Percentiles rank a stretch among this genome's conserved stretches.
These are phyloP conservation scores for Pseudognaphalium luteoalbum DNA, from an alignment of 129 eudicot species.

Conservation along the genomic window DNA sequence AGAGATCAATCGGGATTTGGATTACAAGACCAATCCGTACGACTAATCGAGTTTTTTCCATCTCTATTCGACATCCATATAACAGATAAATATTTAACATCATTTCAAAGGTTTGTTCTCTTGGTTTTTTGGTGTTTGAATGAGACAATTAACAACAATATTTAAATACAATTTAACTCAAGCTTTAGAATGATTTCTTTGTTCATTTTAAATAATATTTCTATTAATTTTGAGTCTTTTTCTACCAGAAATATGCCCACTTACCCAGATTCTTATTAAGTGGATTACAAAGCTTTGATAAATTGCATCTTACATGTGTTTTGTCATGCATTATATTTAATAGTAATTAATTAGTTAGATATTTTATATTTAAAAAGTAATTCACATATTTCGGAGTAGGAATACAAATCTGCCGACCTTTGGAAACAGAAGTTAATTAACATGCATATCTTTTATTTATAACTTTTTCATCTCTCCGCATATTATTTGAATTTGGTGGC, in stretches of 20 bases:
- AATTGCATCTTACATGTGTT: background rate
- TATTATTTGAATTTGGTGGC: background rate
- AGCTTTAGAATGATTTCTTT: conserved; percentile 13
- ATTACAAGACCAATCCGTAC: no score
- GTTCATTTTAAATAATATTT: conserved; percentile 13
- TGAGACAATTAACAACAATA: background rate
- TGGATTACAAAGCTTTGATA: conserved; percentile 29
- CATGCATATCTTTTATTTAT: background rate
- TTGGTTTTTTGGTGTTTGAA: no score
- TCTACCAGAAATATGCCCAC: conserved; percentile 40
- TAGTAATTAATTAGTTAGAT: background rate
- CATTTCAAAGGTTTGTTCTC: no score
- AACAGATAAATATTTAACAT: no score
- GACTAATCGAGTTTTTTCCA: no score
- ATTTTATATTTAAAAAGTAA: background rate
- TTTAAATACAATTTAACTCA: background rate
- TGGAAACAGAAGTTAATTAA: conserved; percentile 5
- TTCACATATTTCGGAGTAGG: conserved; percentile 13
- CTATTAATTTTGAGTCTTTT: conserved; percentile 1
- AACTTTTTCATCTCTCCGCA: background rate
- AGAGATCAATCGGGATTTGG: no score
- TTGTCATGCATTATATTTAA: background rate
- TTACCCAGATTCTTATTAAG: conserved; percentile 25
- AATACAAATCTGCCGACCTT: conserved; percentile 26
- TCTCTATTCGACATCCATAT: no score